Evolutionary conservation across 140 eudicot genomes (phyloP).

Genomic region (Erigeron philadelphicus): DNA sequence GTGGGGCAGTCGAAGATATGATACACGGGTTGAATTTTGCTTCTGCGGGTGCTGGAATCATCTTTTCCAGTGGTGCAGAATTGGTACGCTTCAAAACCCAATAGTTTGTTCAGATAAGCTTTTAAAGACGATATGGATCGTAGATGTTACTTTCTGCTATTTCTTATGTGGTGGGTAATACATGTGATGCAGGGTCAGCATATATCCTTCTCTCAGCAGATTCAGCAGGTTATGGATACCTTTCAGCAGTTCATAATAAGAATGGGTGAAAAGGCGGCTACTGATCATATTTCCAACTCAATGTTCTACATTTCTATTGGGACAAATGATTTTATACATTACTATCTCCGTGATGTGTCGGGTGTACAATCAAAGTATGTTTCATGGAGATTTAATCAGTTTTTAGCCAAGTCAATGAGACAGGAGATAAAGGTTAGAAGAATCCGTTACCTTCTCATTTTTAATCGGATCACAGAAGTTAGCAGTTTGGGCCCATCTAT

Average conservation of each 20-base stretch:
- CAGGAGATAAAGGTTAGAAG: constrained; percentile 63
- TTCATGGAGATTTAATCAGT: constrained; percentile 71
- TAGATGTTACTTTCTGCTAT: constrained; percentile 3
- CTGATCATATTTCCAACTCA: constrained; percentile 51
- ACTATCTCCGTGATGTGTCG: constrained; percentile 69
- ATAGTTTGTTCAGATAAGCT: neutral
- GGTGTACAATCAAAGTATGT: constrained; percentile 56
- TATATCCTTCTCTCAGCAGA: constrained; percentile 75
- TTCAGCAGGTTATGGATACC: constrained; percentile 78
- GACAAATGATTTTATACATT: constrained; percentile 81
- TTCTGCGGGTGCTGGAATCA: constrained; percentile 97
- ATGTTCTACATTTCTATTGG: constrained; percentile 77
- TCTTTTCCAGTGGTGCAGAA: constrained; percentile 90
- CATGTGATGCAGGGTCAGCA: constrained; percentile 63
- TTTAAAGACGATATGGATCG: neutral
- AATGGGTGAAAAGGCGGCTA: constrained; percentile 70
- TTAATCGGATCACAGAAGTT: neutral
- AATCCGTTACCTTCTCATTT: constrained; percentile 7
- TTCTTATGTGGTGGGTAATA: neutral
- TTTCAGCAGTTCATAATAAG: constrained; percentile 60
- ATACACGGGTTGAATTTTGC: constrained; percentile 78
- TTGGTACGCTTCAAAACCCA: constrained; percentile 42
- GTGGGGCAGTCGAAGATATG: constrained; percentile 59
- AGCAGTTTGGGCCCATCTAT: neutral
- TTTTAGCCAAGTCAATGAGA: constrained; percentile 53